phyloP scores from a whole-genome alignment of 129 eudicot species.

The Calendula officinalis region DNA sequence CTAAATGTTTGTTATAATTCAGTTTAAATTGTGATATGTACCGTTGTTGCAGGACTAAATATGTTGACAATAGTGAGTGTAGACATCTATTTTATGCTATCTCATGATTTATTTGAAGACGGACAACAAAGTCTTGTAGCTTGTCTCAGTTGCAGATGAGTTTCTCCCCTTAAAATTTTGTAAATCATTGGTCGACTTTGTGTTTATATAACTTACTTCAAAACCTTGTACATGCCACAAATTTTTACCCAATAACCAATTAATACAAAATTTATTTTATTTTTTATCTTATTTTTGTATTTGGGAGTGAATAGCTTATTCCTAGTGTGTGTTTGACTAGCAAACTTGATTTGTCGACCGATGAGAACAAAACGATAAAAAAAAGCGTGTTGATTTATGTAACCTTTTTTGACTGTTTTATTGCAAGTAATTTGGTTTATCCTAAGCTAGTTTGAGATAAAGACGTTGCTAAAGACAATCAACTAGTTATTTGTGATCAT shows the following conservation, averaged over 20 bases:
- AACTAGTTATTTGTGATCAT: not conserved
- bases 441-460: not conserved
- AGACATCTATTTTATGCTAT: slow-evolving; percentile 21
- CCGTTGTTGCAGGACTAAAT: slow-evolving; percentile 13
- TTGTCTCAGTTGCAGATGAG: slow-evolving; percentile 94
- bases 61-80: not conserved
- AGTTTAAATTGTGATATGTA: not conserved
- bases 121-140: slow-evolving; percentile 64
- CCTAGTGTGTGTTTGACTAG: not conserved
- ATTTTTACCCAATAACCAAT: slow-evolving; percentile 20
- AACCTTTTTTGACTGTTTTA: not conserved
- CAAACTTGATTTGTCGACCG: not conserved
- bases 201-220: slow-evolving; percentile 25
- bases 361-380: slow-evolving; percentile 7
- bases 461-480: not conserved
- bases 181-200: slow-evolving; percentile 42
- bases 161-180: slow-evolving; percentile 76
- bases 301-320: slow-evolving; percentile 24
- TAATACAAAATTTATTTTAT: slow-evolving; percentile 22
- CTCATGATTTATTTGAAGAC: slow-evolving; percentile 34
- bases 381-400: not conserved
- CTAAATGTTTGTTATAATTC: not conserved
- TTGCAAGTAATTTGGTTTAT: not conserved
- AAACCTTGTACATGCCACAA: slow-evolving; percentile 41
- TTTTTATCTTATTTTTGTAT: slow-evolving; percentile 8